A percentile compares a stretch with the other conserved stretches of the same genome.
Evolutionary conservation across 257 asterid genomes (phyloP).

Genomic region (Fraxinus excelsior): DNA sequence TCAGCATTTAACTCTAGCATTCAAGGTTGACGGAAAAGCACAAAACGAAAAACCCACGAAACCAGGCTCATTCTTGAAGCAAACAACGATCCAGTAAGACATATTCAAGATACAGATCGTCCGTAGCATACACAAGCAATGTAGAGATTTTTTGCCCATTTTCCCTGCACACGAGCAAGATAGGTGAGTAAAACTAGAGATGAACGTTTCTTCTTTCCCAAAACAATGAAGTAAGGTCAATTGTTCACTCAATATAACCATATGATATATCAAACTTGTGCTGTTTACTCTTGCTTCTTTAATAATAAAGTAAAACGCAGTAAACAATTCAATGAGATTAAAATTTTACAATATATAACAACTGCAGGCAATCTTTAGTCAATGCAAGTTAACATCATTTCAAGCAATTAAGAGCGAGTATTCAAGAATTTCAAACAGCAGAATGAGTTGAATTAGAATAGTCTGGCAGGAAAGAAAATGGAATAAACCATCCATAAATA

Average conservation of each 20-base stretch:
- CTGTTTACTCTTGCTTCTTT: too few relatives aligned
- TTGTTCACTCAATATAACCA: too few relatives aligned
- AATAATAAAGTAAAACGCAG: too few relatives aligned
- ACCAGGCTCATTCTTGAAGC: neutral
- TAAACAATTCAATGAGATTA: too few relatives aligned
- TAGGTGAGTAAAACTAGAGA: neutral
- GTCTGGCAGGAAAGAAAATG: neutral
- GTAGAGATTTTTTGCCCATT: slow-evolving; percentile 22
- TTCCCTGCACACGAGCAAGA: slow-evolving; percentile 18
- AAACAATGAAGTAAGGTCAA: neutral
- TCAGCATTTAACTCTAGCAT: neutral
- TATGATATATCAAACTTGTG: too few relatives aligned
- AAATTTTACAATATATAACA: too few relatives aligned
- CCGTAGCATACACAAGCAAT: slow-evolving; percentile 20
- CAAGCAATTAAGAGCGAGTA: too few relatives aligned
- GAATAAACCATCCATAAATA: neutral
- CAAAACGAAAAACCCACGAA: neutral
- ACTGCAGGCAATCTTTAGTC: too few relatives aligned
- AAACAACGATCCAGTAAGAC: neutral
- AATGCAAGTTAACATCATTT: too few relatives aligned
- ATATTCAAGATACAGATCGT: slow-evolving; percentile 15
- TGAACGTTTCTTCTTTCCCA: neutral
- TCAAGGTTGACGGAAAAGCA: neutral
- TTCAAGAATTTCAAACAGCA: too few relatives aligned
- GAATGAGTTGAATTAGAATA: too few relatives aligned